These are phyloP conservation scores for Penicillium paneum DNA, from an alignment of 2,329 filamentous ascomycete species.

Conservation along the genomic window DNA sequence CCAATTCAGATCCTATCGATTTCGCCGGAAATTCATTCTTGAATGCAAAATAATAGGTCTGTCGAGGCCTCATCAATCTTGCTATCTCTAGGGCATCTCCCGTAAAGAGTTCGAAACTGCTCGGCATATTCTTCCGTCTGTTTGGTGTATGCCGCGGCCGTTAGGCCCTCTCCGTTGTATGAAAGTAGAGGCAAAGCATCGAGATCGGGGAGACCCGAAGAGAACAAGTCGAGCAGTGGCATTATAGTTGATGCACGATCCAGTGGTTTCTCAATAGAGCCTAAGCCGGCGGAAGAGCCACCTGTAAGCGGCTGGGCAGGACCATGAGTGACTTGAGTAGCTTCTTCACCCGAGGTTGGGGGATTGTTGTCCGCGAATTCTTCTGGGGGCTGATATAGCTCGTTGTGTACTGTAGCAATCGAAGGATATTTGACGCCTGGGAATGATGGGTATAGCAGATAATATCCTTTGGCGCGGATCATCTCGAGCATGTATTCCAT, in stretches of 20 bases:
- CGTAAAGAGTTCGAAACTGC: conserved; percentile 62
- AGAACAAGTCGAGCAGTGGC: conserved; percentile 46
- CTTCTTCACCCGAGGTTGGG: neutral
- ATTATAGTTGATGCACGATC: conserved; percentile 46
- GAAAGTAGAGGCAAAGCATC: conserved; percentile 57
- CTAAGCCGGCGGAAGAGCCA: conserved; percentile 8
- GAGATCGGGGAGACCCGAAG: conserved; percentile 50
- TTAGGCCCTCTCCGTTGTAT: conserved; percentile 56
- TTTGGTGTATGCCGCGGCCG: conserved; percentile 38
- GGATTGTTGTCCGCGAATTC: conserved; percentile 46
- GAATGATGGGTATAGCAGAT: conserved; percentile 71
- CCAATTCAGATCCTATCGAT: neutral
- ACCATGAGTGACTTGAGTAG: conserved; percentile 14
- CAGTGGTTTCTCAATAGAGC: conserved; percentile 25
- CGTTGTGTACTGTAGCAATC: conserved; percentile 72
- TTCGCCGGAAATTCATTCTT: conserved; percentile 24
- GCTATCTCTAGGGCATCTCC: conserved; percentile 57
- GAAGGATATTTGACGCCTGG: conserved; percentile 45
- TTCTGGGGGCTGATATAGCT: conserved; percentile 70
- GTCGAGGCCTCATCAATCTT: conserved; percentile 40
- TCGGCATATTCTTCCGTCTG: conserved; percentile 53
- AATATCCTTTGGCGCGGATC: conserved; percentile 72
- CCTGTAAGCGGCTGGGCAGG: conserved; percentile 14
- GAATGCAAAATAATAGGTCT: conserved; percentile 70
- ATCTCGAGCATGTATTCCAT: conserved; percentile 75